Evolutionary conservation across 2,329 filamentous ascomycete species (phyloP), one percentile per base, ranked within the genome.

Genomic region (Trichoderma semiorbis): DNA sequence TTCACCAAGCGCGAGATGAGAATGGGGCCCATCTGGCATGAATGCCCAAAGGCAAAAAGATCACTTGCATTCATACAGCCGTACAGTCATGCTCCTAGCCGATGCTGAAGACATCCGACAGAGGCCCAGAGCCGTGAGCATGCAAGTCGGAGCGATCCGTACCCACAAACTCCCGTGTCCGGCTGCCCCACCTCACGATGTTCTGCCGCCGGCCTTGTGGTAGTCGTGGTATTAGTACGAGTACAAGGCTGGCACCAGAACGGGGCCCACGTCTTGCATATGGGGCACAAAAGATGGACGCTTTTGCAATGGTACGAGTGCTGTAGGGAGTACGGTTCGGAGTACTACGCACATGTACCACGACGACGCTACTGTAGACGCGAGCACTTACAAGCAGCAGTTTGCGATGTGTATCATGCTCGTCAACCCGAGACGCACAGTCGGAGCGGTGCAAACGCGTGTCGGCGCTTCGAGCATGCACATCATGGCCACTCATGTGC

Each of bases 91-190:
- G 61, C 68, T 60, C 24, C 47, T 65, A 65, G 62, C 61, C 62
- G 53, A 60, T 53, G 57, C 21, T 69, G 67, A 69, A 32, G 67
- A 69, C 57, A 69, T 69, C 67, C 67, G 67, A 69, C 67, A 69
- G 47, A 62, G 6, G 24, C 50, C 43, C 60, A 70, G 32, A 36
- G 43, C 63, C 55, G 58, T 70, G 50, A 30, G 26, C 67, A 70
- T 72, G 71, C 71, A 70, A 57, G 66, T 70, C 65, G 71, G 71
- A 72, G 71, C 71, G 71, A 72, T 72, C 71, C 71, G 71, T 72
- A 72, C 71, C 71, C 71, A 72, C 71, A 36, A 53, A 55, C 66
- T 61, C 36, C 60, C 58, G 71, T 65, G 55, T 39, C 67, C 43
- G 58, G 66, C 71, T 26, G 57, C 70, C 71, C 71, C 66, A 70